Conservation (phyloP, 371 early-diverging fungal genomes). For the Mucor saturninus region DNA sequence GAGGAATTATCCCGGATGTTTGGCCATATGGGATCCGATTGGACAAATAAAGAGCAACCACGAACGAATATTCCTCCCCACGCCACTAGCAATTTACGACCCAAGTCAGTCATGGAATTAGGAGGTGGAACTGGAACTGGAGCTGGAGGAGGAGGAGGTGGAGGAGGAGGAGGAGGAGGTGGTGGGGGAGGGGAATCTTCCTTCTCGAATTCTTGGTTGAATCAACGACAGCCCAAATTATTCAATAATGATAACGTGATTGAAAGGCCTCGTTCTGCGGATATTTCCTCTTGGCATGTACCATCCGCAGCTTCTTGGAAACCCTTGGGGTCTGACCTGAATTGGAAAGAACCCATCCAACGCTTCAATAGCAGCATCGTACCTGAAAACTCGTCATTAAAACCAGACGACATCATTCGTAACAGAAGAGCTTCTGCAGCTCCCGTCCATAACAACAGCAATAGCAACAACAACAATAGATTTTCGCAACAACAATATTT, state of each 20-base stretch:
- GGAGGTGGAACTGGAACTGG: constrained; percentile 3
- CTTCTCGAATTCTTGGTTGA: constrained; percentile 43
- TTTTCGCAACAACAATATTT: not conserved
- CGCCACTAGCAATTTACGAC: constrained; percentile 29
- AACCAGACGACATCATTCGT: not conserved
- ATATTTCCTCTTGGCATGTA: constrained; percentile 65
- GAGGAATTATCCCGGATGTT: constrained; percentile 54
- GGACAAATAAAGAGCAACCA: constrained; percentile 15
- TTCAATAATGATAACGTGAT: constrained; percentile 33
- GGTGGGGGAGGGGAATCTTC: constrained; percentile 23
- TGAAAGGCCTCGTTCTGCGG: constrained; percentile 72
- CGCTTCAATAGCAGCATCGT: not conserved
- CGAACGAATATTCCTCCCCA: constrained; percentile 1
- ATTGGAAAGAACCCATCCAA: constrained; percentile 13
- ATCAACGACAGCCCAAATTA: constrained; percentile 21
- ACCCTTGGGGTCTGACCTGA: constrained; percentile 10
- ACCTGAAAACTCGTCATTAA: constrained; percentile 1
- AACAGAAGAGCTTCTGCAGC: constrained; percentile 1
- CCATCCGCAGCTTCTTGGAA: constrained; percentile 14
- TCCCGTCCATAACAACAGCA: not conserved
- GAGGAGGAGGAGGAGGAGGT: too few species aligned
- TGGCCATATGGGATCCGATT: constrained; percentile 23
- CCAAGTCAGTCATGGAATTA: constrained; percentile 56
- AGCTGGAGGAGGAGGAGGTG: too few species aligned
- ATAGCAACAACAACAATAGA: not conserved